Percentiles rank a stretch among this genome's conserved stretches.
phyloP scores from a whole-genome alignment of 805 yeast species.

The Saccharomycopsis fibuligera region DNA sequence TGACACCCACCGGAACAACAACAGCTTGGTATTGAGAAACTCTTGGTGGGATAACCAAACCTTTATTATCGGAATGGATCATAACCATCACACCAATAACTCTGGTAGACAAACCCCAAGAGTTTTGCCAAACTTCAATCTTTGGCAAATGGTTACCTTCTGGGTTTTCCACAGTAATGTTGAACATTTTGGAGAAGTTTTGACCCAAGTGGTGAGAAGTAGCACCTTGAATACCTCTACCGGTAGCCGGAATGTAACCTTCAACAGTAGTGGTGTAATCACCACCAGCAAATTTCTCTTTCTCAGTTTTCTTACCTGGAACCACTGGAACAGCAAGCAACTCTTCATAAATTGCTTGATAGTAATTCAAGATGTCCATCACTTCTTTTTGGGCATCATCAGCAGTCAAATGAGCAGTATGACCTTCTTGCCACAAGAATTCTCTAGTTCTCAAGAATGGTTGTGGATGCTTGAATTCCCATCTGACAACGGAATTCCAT shows the following conservation, averaged over 20 bases:
- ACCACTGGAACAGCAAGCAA: slow-evolving; percentile 95
- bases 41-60: slow-evolving; percentile 95
- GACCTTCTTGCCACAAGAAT: slow-evolving; percentile 99
- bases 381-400: slow-evolving; percentile 84
- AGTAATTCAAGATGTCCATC: slow-evolving; percentile 75
- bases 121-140: slow-evolving; percentile 88
- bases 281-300: slow-evolving; percentile 98
- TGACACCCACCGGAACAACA: slow-evolving; percentile 91
- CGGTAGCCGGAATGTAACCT: slow-evolving; percentile 96
- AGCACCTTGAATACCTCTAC: slow-evolving; percentile 99
- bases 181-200: slow-evolving; percentile 98
- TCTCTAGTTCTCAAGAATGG: slow-evolving; percentile 98
- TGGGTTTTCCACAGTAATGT: slow-evolving; percentile 92
- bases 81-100: slow-evolving; percentile 99
- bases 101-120: slow-evolving; percentile 99
- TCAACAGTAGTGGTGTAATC: slow-evolving; percentile 91
- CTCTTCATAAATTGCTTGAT: slow-evolving; percentile 80
- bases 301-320: slow-evolving; percentile 92
- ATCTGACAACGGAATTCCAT: slow-evolving; percentile 99
- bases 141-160: slow-evolving; percentile 83
- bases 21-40: slow-evolving; percentile 91
- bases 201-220: slow-evolving; percentile 97
- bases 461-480: slow-evolving; percentile 99
- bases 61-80: slow-evolving; percentile 98
- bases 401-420: slow-evolving; percentile 87